These are phyloP conservation scores for Nepenthes alata DNA, from an alignment of 179 eudicot species.

Conservation along the genomic window DNA sequence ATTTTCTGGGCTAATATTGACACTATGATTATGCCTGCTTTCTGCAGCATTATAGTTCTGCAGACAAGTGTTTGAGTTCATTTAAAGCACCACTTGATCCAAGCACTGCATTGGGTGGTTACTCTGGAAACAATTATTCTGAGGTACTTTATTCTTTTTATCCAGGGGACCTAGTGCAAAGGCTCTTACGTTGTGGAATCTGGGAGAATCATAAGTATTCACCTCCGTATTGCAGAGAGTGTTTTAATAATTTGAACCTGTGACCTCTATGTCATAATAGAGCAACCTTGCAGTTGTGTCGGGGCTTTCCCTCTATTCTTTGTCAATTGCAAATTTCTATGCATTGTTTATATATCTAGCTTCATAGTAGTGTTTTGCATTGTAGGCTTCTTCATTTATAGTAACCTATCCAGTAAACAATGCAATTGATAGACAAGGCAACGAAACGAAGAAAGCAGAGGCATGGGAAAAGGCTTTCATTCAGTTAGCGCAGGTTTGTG, in stretches of 20 bases:
- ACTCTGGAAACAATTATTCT: conserved; percentile 73
- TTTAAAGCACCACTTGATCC: conserved; percentile 99
- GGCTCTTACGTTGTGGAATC: too few relatives aligned
- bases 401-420: conserved; percentile 96
- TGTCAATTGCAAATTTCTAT: conserved; percentile 8
- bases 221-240: too few relatives aligned
- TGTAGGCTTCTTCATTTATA: conserved; percentile 92
- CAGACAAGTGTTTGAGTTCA: conserved; percentile 74
- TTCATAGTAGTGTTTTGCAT: conserved; percentile 15
- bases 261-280: too few relatives aligned
- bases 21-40: conserved; percentile 8
- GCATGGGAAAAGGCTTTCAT: conserved; percentile 97
- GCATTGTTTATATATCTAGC: not conserved
- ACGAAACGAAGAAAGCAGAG: conserved; percentile 54
- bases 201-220: too few relatives aligned
- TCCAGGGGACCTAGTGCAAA: not conserved
- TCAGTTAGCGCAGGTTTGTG: conserved; percentile 71
- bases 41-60: conserved; percentile 64
- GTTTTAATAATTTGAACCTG: too few relatives aligned
- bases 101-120: conserved; percentile 90
- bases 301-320: not conserved
- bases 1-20: conserved; percentile 8
- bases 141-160: conserved; percentile 41
- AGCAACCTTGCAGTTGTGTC: too few relatives aligned
- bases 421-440: conserved; percentile 62